Evolutionary conservation across 495 filamentous ascomycete species (phyloP), one percentile per base, ranked within the genome.

Genomic region (Cenococcum geophilum): DNA sequence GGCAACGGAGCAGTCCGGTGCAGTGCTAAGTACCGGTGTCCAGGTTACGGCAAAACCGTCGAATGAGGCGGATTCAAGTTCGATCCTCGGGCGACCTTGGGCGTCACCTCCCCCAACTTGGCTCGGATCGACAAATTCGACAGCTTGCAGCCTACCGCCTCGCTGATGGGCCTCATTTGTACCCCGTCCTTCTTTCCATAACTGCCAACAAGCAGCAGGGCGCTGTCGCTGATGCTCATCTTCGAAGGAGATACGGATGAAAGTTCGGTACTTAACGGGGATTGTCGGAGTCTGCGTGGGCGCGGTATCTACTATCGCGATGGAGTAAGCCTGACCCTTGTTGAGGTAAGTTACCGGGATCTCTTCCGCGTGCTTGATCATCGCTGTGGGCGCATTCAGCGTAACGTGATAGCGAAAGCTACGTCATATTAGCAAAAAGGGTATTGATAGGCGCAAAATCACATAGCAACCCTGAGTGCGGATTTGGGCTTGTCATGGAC

Each of bases 311-410:
- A 86, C 74, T 36, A 98, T 80, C 0, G 85, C 84, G 1, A 98
- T 71, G 1, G 84, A 83, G 72, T 97, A 98, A 21, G 88, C 86
- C 74, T 97, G 92, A 9, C 92, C 92, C 74, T 98, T 98, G 73
- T 98, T 97, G 14, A 98, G 82, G 71, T 98, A 98, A 0, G 91
- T 95, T 14, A 97, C 83, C 0, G 93, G 93, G 45, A 96, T 92
- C 69, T 97, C 93, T 50, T 90, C 85, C 3, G 82, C 70, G 62
- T 88, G 81, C 69, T 87, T 95, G 65, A 95, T 84, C 92, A 97
- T 97, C n/a, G 92, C 92, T 1, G 92, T 97, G 14, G 91, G 89
- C 0, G 92, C 93, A 71, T 96, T 92, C 51, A 99, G 76, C 0
- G 90, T 91, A 42, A 89, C 86, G 69, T 89, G 85, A 73, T 89